These are phyloP conservation scores for Globisporangium nodosum DNA, from an alignment of 352 stramenopile species.

Conservation along the genomic window DNA sequence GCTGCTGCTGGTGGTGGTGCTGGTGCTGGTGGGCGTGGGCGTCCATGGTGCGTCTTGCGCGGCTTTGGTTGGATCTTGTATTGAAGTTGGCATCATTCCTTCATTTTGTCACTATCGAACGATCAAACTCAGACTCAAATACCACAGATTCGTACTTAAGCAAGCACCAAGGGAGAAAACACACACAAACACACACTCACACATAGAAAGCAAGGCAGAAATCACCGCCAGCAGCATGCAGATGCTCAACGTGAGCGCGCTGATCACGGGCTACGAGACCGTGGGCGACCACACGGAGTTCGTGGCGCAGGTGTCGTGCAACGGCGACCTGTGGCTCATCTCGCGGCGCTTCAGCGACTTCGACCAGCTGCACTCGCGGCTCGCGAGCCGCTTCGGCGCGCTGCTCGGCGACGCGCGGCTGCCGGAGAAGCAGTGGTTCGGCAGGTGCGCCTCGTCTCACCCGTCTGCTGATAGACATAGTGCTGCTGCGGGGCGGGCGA, in stretches of 20 bases:
- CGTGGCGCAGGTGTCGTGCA: constrained; percentile 76
- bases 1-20: background rate
- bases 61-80: background rate
- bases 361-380: constrained; percentile 75
- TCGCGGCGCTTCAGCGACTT: constrained; percentile 85
- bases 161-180: background rate
- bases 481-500: background rate
- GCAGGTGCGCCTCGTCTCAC: constrained; percentile 27
- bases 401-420: constrained; percentile 53
- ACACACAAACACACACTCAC: background rate
- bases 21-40: background rate
- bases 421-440: constrained; percentile 87
- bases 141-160: too few relatives aligned
- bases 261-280: constrained; percentile 79
- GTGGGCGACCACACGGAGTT: constrained; percentile 86
- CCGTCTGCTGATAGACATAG: too few relatives aligned
- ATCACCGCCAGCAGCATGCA: constrained; percentile 14
- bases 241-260: constrained; percentile 72
- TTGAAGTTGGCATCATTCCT: background rate
- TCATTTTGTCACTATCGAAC: too few relatives aligned
- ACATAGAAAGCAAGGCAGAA: background rate
- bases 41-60: background rate
- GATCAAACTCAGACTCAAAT: too few relatives aligned
- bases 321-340: constrained; percentile 77
- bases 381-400: constrained; percentile 67